Base-by-base conservation (phyloP, 2,329 filamentous ascomycete species). In the Blastomyces emzantsi region DNA sequence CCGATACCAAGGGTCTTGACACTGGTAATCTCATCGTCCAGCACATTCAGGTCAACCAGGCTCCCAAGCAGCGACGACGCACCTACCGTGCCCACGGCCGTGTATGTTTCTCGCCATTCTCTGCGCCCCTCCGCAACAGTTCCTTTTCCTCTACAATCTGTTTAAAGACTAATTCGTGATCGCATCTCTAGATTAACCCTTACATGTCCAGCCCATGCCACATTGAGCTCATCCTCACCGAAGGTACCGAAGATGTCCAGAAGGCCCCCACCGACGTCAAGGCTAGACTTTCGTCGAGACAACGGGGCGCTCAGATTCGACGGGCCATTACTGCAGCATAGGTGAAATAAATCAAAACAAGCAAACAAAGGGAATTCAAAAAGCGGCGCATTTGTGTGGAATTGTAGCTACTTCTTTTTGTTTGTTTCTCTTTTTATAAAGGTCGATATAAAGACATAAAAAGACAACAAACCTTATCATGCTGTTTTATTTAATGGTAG, bases 1-100 rank as follows among this genome's bases (percentile, higher is more conserved):
- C 92, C 79, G 92, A 96, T 75, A 90, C 90, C 81, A 96, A 96
- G 87, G 92, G 92, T 76, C 90, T 96, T 77, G 92, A 99, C 83
- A 97, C 92, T 78, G 88, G 88, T 83, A 95, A 95, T 86, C 85
- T 99, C 78, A 83, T 97, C 79, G 90, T 99, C 84, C 97, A 97
- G 90, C 95, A 97, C 90, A 99, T 99, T 84, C 94, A 99, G 86
- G 94, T 99, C 87, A 99, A 99, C 90, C 94, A 99, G 87, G 95
- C 94, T 74, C 94, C 94, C 77, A 97, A 97, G 89, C 93, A 97
- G 87, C 89, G 94, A 80, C 88, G 94, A 84, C 89, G 94, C 81
- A 99, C 94, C 79, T 99, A 99, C 90, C 92, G 94, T 88, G 95
- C 95, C 70, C 94, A 99, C 87, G 94, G 94, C 88, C 92, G 94